Conservation (phyloP, 306 rosid genomes). For the Quercus alba region DNA sequence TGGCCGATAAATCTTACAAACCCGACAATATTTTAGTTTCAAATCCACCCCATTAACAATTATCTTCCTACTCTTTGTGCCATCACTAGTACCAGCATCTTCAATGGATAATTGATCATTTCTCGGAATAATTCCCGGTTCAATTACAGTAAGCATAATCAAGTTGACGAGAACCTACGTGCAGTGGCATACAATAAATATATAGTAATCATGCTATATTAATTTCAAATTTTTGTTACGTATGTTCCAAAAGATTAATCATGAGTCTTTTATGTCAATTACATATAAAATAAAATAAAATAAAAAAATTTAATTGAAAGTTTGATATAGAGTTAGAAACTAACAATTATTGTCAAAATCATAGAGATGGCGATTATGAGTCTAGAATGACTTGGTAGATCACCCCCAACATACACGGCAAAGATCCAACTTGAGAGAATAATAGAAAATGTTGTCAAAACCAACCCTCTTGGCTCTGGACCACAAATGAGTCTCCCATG, state of each 20-base stretch:
- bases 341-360: conserved; percentile 20
- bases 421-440: conserved; percentile 38
- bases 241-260: too few relatives aligned
- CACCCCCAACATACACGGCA: conserved; percentile 21
- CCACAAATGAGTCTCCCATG: conserved; percentile 36
- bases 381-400: conserved; percentile 22
- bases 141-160: conserved; percentile 22
- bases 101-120: conserved; percentile 14
- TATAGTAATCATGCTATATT: background rate
- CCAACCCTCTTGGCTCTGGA: conserved; percentile 34
- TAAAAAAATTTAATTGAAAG: too few relatives aligned
- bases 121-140: conserved; percentile 38
- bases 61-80: conserved; percentile 15
- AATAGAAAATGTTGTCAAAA: conserved; percentile 26
- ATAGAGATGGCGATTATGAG: conserved; percentile 12
- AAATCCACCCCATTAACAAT: conserved; percentile 26
- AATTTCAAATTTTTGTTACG: background rate
- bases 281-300: too few relatives aligned
- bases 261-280: too few relatives aligned
- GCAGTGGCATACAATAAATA: background rate
- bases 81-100: background rate
- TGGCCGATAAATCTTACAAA: conserved; percentile 34
- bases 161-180: conserved; percentile 38
- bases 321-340: background rate
- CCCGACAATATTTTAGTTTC: conserved; percentile 30